Evolutionary conservation across 164 flowering plant genomes (phyloP), one percentile per base, ranked within the genome.

Genomic region (Saururus chinensis): DNA sequence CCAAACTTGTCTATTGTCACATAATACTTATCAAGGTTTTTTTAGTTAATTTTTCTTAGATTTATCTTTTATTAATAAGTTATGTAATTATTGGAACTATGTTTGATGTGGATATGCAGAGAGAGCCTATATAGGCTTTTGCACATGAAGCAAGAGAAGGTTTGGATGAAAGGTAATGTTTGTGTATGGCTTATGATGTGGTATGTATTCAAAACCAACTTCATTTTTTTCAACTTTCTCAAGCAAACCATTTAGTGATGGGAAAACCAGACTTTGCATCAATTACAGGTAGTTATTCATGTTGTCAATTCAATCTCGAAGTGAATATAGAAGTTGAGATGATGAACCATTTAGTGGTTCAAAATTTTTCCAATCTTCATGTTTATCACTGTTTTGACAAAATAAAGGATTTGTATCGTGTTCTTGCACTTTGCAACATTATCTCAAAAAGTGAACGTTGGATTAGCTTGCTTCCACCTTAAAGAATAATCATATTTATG

Each of bases 181-280:
- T 87, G 64, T 83, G 64, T 72, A 95, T 95, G 99, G 99, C 99
- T 54, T 85, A 64, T 75, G 99, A 95, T 76, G 99, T 95, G 87
- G 99, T 95, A 79, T 68, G 81, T 40, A 17, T 52, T 4, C 2
- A n/a, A 12, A 17, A 10, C 14, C 14, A 0, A 17, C 17, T 12
- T 45, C 7, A 2, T 45, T 45, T 45, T 17, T 45, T 12, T 45
- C 14, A 45, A 12, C n/a, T n/a, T n/a, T n/a, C n/a, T n/a, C n/a
- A n/a, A n/a, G n/a, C n/a, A n/a, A n/a, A n/a, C n/a, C n/a, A n/a
- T n/a, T n/a, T n/a, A n/a, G n/a, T n/a, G n/a, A n/a, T n/a, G n/a
- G 14, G 14, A 17, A 4, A 12, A 8, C 17, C 49, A 8, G 49
- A 13, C 49, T 17, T 17, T 45, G 49, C 49, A 45, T 12, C 49